A percentile compares a stretch with the other conserved stretches of the same genome.
Evolutionary conservation across 495 filamentous ascomycete genomes (phyloP).

Genomic region (Daldinia grandis): DNA sequence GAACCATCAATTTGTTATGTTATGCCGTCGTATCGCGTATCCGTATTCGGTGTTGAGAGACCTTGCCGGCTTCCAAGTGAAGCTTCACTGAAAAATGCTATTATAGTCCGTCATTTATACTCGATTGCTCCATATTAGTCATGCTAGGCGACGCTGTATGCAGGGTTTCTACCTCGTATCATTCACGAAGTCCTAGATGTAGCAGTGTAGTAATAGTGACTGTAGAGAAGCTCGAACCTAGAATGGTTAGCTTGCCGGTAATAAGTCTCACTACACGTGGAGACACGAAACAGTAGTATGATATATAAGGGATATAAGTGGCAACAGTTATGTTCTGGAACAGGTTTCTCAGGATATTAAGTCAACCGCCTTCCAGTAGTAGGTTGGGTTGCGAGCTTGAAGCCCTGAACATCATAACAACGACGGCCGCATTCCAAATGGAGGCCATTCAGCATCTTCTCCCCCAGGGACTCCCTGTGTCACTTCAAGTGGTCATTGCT

Average conservation of each 20-base stretch:
- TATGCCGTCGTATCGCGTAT: slow-evolving; percentile 34
- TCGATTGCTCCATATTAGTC: background rate
- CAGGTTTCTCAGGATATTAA: slow-evolving; percentile 15
- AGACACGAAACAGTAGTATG: slow-evolving; percentile 24
- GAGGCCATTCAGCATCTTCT: slow-evolving; percentile 37
- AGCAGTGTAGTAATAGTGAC: slow-evolving; percentile 2
- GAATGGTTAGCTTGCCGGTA: slow-evolving; percentile 15
- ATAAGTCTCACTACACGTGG: slow-evolving; percentile 9
- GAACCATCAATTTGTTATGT: background rate
- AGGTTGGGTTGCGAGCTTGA: background rate
- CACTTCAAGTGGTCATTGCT: slow-evolving; percentile 36
- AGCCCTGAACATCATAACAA: background rate
- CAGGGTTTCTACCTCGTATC: slow-evolving; percentile 8
- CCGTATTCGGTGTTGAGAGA: slow-evolving; percentile 30
- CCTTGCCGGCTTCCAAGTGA: slow-evolving; percentile 14
- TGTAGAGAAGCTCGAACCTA: background rate
- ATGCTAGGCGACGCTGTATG: background rate
- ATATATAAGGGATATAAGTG: background rate
- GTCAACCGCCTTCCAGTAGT: background rate
- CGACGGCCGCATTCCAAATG: slow-evolving; percentile 20
- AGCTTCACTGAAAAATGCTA: slow-evolving; percentile 9
- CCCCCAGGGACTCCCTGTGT: slow-evolving; percentile 41
- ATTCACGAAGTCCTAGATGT: background rate
- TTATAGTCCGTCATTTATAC: slow-evolving; percentile 4
- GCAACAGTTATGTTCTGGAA: background rate